These are phyloP conservation scores for Drechslerella coelobrocha DNA, from an alignment of 2,329 filamentous ascomycete species.

Conservation along the genomic window DNA sequence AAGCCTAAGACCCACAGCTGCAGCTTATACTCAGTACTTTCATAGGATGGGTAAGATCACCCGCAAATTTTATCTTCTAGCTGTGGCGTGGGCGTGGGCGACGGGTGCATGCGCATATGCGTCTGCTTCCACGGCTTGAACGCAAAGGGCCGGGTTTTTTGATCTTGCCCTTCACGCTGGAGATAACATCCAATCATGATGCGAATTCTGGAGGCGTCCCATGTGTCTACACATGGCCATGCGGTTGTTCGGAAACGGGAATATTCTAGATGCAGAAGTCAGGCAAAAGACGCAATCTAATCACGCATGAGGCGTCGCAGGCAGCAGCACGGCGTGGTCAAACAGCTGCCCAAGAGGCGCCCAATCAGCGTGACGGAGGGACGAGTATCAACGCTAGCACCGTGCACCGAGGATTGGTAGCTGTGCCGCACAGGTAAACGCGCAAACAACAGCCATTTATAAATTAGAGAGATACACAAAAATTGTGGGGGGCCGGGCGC, in stretches of 20 bases:
- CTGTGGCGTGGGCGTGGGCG: not conserved
- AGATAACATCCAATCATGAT: no score
- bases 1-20: constrained; percentile 31
- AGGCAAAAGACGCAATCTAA: not conserved
- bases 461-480: not conserved
- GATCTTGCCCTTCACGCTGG: no score
- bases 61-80: not conserved
- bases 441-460: no score
- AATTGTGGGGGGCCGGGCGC: not conserved
- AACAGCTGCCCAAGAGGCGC: not conserved
- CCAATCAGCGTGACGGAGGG: not conserved
- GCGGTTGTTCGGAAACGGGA: not conserved
- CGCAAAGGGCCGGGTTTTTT: no score
- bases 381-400: no score
- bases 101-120: no score
- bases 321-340: constrained; percentile 3
- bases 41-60: not conserved
- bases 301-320: not conserved
- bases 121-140: no score
- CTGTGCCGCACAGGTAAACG: no score
- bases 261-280: not conserved
- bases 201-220: no score
- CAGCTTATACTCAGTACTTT: not conserved
- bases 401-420: no score
- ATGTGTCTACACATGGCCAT: not conserved